Base-by-base conservation (phyloP, 306 rosid species). In the Cicer bijugum region DNA sequence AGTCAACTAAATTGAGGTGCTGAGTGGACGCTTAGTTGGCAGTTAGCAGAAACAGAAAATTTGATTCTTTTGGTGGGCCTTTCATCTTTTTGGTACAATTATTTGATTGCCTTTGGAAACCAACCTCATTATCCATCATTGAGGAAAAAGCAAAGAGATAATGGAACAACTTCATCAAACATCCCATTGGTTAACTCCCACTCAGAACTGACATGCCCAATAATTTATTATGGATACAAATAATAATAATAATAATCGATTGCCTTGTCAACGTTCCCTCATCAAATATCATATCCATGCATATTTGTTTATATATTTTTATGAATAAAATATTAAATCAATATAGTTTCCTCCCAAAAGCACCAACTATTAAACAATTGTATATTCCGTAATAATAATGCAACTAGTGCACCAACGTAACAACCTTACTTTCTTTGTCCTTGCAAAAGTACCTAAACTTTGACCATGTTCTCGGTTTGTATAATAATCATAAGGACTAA, bases 121-220 rank as follows among this genome's bases (percentile, higher is more conserved):
- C 52, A 66, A 65, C 57, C 69, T 43, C 43, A 58, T 35, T 67
- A 79, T 83, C 55, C 78, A 61, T 83, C 78, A 84, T 76, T 80
- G 74, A 72, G 61, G 15, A 67, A 38, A 53, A 83, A 59, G 64
- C 46, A 66, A 45, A 12, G 8, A 3, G 17, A 28, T 58, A 17
- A 40, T 58, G 7, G 48, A 16, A 16, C 17, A 16, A 16, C 17
- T 16, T 16, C 17, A 16, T 16, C 0, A 16, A 38, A 28, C 65
- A 67, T 61, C 52, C 11, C 72, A 59, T 58, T 66, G 35, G 70
- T 17, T 55, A 64, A 64, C 23, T 11, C 47, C 53, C 8, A 6
- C 40, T 43, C 76, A 76, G 62, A 71, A 83, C 67, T 71, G 45
- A 75, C 72, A 75, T 63, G 55, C 45, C 68, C 67, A 81, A 81